Base-by-base conservation (phyloP, 2,329 filamentous ascomycete species). In the Aspergillus oerlinghausenensis region DNA sequence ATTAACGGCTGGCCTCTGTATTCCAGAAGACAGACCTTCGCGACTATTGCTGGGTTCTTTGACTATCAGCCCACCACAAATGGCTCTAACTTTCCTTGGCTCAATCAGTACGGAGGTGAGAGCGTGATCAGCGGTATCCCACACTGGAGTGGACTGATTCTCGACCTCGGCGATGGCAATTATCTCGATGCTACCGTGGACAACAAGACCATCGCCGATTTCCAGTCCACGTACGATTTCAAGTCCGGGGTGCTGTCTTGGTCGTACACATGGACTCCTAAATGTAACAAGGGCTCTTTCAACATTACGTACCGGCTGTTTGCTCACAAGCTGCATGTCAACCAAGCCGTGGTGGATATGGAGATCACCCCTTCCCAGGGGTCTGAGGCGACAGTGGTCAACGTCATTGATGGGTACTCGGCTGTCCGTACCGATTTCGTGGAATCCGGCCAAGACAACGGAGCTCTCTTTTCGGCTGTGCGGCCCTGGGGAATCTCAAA, bases 71-170 rank as follows among this genome's bases (percentile, higher is more conserved):
- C 79, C 2, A 80, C 77, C 29, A 83, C 80, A 0, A 84, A 83
- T 48, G 79, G 80, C 0, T 81, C 82, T 6, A 89, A 89, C 63
- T 89, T 87, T 62, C 79, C 79, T 0, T 89, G 88, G 86, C 70
- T 90, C 47, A 79, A 83, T 55, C 83, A 89, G 62, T 87, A 88
- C 71, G 87, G 87, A 6, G 82, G 83, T 56, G 88, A 91, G 65
- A 88, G 83, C 63, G 85, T 88, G 51, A 88, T 90, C 60, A 83
- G 82, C 52, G 88, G 88, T 25, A 80, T 91, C 17, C 88, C 88
- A 6, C 87, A 90, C 67, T 88, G 86, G 80, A 79, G 80, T 26
- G 84, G 82, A 1, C 72, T 88, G 40, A 70, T 85, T 38, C 75
- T 88, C 19, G 79, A 84, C 52, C 72, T 83, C 3, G 81, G 80